phyloP scores from a whole-genome alignment of 2,329 filamentous ascomycete genomes.

The Leptographium galeiforme region DNA sequence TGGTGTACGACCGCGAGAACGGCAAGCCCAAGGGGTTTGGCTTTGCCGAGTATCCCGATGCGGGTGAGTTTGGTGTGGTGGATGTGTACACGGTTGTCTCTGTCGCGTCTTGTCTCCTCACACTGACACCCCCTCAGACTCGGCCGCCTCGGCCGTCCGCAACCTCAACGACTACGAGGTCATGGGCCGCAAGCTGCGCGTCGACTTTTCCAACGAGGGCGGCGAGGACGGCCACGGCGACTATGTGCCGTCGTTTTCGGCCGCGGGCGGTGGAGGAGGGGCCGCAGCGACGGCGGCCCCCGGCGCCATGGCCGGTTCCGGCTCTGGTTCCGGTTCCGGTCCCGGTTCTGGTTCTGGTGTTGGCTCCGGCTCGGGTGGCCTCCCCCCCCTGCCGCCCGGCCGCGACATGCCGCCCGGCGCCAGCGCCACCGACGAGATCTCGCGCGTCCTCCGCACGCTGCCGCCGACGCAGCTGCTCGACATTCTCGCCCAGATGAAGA shows the following conservation, averaged over 20 bases:
- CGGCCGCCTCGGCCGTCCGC: constrained; percentile 83
- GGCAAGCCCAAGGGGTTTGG: constrained; percentile 92
- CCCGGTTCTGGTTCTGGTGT: neutral
- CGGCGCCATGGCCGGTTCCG: neutral
- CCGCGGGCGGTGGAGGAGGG: neutral
- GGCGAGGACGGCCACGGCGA: constrained; percentile 53
- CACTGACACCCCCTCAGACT: constrained; percentile 35
- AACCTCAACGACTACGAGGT: constrained; percentile 94
- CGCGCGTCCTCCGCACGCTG: constrained; percentile 73
- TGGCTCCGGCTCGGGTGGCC: constrained; percentile 15
- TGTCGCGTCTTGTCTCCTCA: too few relatives aligned
- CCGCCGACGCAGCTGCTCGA: constrained; percentile 84
- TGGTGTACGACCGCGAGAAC: constrained; percentile 92
- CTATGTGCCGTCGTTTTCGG: neutral
- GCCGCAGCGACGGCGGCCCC: neutral
- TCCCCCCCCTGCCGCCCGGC: constrained; percentile 74
- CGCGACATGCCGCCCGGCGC: constrained; percentile 73
- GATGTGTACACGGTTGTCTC: too few relatives aligned
- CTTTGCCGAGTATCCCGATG: constrained; percentile 89
- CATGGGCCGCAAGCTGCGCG: constrained; percentile 84
- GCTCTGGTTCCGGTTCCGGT: too few relatives aligned
- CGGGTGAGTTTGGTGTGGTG: too few relatives aligned
- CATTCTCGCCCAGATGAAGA: constrained; percentile 89
- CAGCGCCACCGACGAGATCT: constrained; percentile 81
- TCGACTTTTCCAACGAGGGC: constrained; percentile 93